Base-by-base conservation (phyloP, 179 eudicot genomes). In the Camellia oleifera region DNA sequence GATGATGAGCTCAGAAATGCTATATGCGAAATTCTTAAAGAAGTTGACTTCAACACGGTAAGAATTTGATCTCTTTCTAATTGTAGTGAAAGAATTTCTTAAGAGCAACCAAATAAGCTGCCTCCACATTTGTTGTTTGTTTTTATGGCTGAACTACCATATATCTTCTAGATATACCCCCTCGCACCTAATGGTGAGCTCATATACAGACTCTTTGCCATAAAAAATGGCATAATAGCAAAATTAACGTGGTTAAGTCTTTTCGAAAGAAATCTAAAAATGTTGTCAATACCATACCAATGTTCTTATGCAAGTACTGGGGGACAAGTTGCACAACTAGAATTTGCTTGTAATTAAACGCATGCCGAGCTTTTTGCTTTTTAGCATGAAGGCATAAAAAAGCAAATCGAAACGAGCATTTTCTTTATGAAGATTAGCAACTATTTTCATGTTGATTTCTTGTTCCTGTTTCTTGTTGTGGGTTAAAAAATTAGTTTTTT, bases 31-130 rank as follows among this genome's bases (percentile, higher is more conserved):
- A 89, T 91, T 79, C 97, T 97, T 32, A 90, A 93, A 73, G 94
- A 91, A 86, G 99, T 91, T 68, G 99, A 97, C 85, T 94, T 97
- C 88, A 91, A 92, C 81, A 97, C 97, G 88, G 99, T 96, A 81
- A 88, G 91, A 68, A 66, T 77, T 74, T 60, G 18, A 52, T 62
- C 8, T 57, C 56, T 76, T 44, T 50, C 4, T 64, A 13, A 12
- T 77, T 52, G 11, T 65, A 4, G 26, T 7, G 9, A 50, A 26
- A 26, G 9, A 23, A 9, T 18, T 18, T 64, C 61, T 65, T 15
- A 26, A 65, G 12, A 76, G 40, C 48, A 26, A 18, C n/a, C 20
- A 20, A 14, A 15, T 62, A 76, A 23, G 20, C 26, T 18, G 42
- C 52, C 18, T 46, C 18, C 4, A 50, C 71, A 0, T 18, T 56